Evolutionary conservation across 495 filamentous ascomycete species (phyloP).

Genomic region (Glarea lozoyensis): DNA sequence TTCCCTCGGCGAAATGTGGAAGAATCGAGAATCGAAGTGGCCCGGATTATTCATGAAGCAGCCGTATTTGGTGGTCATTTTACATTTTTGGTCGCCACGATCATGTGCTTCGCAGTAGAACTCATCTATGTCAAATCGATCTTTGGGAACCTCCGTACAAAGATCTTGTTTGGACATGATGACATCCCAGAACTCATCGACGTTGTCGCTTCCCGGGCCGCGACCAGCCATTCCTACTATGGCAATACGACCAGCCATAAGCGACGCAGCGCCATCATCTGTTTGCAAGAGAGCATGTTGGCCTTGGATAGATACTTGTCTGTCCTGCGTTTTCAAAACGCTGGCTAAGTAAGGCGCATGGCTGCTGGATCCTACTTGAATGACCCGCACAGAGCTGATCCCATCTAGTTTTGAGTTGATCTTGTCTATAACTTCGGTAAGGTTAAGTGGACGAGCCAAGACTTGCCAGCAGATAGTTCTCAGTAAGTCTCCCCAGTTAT

Average conservation of each 20-base stretch:
- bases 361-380: too few relatives aligned
- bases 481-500: too few relatives aligned
- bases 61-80: conserved; percentile 77
- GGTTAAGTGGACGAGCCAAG: too few relatives aligned
- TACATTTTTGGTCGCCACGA: conserved; percentile 62
- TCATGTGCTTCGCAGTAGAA: conserved; percentile 58
- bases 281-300: too few relatives aligned
- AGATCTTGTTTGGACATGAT: conserved; percentile 25
- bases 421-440: too few relatives aligned
- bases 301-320: too few relatives aligned
- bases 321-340: too few relatives aligned
- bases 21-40: conserved; percentile 67
- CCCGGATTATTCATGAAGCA: conserved; percentile 61
- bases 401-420: too few relatives aligned
- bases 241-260: conserved; percentile 23
- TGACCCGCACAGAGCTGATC: too few relatives aligned
- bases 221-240: conserved; percentile 30
- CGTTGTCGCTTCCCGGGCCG: conserved; percentile 25
- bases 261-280: too few relatives aligned
- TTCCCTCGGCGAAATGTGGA: conserved; percentile 94
- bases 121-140: conserved; percentile 30
- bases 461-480: too few relatives aligned
- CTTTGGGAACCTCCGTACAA: conserved; percentile 28
- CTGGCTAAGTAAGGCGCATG: too few relatives aligned
- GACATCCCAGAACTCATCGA: conserved; percentile 33